Evolutionary conservation across 2,329 filamentous ascomycete species (phyloP).

Genomic region (Ascochyta lentis): DNA sequence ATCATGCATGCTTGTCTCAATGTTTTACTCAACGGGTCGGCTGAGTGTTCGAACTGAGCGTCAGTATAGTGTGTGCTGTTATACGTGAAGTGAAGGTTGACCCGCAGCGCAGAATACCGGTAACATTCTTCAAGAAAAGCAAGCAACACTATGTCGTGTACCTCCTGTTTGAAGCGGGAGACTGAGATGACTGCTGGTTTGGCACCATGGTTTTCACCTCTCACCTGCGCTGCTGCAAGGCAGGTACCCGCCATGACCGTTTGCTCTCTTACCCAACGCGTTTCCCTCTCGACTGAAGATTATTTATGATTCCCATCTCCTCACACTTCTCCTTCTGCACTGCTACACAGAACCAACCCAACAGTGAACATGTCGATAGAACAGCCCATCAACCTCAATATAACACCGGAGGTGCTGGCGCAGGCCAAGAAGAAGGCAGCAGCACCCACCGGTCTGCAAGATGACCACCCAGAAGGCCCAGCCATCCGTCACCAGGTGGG

Average conservation of each 20-base stretch:
- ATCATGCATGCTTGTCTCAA: too few species aligned
- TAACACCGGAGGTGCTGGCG: slow-evolving; percentile 1
- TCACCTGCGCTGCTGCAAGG: slow-evolving; percentile 8
- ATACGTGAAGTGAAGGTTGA: too few species aligned
- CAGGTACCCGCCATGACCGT: neutral
- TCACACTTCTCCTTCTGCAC: neutral
- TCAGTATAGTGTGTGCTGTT: too few species aligned
- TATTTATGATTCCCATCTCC: neutral
- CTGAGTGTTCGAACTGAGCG: too few species aligned
- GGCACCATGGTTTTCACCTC: neutral
- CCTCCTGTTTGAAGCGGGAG: neutral
- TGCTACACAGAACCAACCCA: neutral
- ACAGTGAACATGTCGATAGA: slow-evolving; percentile 2
- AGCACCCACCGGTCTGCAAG: neutral
- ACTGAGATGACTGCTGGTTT: neutral
- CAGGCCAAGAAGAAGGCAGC: neutral
- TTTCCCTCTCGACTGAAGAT: too few species aligned
- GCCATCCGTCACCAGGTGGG: slow-evolving; percentile 41
- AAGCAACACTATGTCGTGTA: too few species aligned
- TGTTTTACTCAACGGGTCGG: too few species aligned
- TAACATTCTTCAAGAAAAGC: too few species aligned
- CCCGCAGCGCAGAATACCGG: too few species aligned
- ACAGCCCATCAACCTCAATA: neutral
- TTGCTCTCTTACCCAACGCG: slow-evolving; percentile 3
- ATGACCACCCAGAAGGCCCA: slow-evolving; percentile 38